Conservation (phyloP, 768 basidiomycete species). For the Trametes cinnabarina region DNA sequence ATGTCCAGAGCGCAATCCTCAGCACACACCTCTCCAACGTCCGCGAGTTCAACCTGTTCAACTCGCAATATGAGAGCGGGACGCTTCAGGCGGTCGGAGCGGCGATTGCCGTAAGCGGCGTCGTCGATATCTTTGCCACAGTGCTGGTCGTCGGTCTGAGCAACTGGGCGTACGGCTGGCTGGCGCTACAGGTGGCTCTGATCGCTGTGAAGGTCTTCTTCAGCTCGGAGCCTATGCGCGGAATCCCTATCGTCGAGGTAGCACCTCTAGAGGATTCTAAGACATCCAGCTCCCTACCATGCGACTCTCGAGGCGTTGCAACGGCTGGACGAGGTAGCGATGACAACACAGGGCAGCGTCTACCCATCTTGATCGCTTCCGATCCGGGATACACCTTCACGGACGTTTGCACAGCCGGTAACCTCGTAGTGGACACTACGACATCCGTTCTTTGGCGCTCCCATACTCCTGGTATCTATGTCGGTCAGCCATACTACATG, state of each 20-base stretch:
- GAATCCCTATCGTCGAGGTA: background rate
- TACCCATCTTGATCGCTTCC: background rate
- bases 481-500: slow-evolving; percentile 9
- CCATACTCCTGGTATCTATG: slow-evolving; percentile 1
- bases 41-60: slow-evolving; percentile 7
- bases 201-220: slow-evolving; percentile 3
- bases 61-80: slow-evolving; percentile 4
- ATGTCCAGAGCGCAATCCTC: slow-evolving; percentile 5
- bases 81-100: background rate
- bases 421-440: background rate
- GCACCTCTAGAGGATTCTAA: too few relatives aligned
- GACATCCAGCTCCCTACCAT: too few relatives aligned
- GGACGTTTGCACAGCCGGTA: background rate
- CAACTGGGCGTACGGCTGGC: slow-evolving; percentile 8
- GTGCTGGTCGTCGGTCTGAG: slow-evolving; percentile 5
- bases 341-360: background rate
- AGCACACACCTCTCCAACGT: slow-evolving; percentile 10
- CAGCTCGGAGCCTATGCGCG: slow-evolving; percentile 5
- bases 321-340: too few relatives aligned
- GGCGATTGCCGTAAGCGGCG: background rate
- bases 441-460: background rate
- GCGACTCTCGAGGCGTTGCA: too few relatives aligned
- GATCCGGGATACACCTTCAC: background rate
- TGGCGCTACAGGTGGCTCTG: background rate
- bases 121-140: slow-evolving; percentile 6